These are phyloP conservation scores for Chalciporus sphaerocephalus DNA, from an alignment of 768 basidiomycete species.

Conservation along the genomic window DNA sequence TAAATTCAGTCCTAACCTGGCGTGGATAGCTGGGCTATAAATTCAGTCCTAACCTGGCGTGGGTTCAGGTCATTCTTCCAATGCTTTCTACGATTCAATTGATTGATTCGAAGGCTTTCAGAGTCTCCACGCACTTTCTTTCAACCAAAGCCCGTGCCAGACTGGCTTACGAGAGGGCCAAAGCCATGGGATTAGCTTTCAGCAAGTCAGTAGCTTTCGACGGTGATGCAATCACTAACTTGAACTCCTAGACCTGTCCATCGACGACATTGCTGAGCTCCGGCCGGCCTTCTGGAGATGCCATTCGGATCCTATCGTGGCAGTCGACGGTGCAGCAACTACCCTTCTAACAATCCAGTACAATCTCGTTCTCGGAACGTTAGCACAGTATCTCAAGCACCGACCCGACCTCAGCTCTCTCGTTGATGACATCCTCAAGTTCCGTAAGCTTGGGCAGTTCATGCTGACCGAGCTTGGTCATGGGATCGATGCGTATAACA, in stretches of 20 bases:
- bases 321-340: conserved; percentile 49
- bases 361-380: conserved; percentile 51
- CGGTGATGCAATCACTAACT: neutral
- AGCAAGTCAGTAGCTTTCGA: neutral
- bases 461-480: conserved; percentile 55
- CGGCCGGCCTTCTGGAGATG: neutral
- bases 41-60: too few relatives aligned
- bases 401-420: conserved; percentile 49
- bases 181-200: neutral
- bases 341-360: conserved; percentile 51
- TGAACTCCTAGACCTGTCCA: neutral
- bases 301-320: conserved; percentile 43
- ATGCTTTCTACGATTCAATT: neutral
- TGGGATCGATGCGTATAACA: conserved; percentile 56
- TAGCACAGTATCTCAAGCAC: conserved; percentile 44
- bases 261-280: neutral
- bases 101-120: neutral
- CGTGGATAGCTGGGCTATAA: too few relatives aligned
- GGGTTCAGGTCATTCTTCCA: too few relatives aligned
- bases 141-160: neutral
- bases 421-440: conserved; percentile 46
- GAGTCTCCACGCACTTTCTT: neutral
- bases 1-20: too few relatives aligned
- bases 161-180: neutral
- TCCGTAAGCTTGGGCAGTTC: conserved; percentile 52